phyloP scores from a whole-genome alignment of 495 filamentous ascomycete species.

The Tuber calosporum region DNA sequence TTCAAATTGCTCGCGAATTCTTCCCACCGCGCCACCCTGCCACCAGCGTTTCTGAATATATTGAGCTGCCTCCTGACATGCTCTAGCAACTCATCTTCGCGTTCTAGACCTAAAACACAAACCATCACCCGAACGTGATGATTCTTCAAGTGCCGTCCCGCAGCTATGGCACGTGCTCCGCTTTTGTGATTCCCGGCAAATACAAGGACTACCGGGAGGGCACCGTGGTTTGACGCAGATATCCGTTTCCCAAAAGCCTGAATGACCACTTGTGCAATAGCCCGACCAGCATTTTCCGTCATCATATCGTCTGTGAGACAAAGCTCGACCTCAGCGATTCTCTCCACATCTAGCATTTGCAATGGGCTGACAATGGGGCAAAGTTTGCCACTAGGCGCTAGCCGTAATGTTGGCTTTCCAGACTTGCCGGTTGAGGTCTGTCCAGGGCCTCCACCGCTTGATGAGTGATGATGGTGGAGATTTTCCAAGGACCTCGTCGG shows the following conservation, averaged over 20 bases:
- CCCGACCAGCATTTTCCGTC: slow-evolving; percentile 80
- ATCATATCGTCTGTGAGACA: slow-evolving; percentile 82
- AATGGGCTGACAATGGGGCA: slow-evolving; percentile 76
- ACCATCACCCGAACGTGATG: slow-evolving; percentile 70
- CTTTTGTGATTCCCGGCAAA: slow-evolving; percentile 82
- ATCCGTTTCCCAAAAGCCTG: slow-evolving; percentile 48
- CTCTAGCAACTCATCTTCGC: slow-evolving; percentile 59
- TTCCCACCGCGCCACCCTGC: slow-evolving; percentile 56
- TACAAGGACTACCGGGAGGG: slow-evolving; percentile 65
- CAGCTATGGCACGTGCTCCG: slow-evolving; percentile 74
- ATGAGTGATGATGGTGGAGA: slow-evolving; percentile 35
- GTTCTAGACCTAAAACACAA: slow-evolving; percentile 73
- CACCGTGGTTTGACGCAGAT: slow-evolving; percentile 45
- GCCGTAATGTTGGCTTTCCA: slow-evolving; percentile 30
- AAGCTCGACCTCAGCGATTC: slow-evolving; percentile 72
- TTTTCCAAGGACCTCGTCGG: slow-evolving; percentile 30
- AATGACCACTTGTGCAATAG: slow-evolving; percentile 76
- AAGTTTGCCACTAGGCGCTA: slow-evolving; percentile 49
- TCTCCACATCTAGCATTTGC: slow-evolving; percentile 85
- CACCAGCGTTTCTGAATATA: slow-evolving; percentile 69
- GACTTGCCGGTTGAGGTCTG: slow-evolving; percentile 14
- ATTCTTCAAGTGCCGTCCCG: slow-evolving; percentile 76
- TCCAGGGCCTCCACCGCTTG: slow-evolving; percentile 20
- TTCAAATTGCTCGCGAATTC: slow-evolving; percentile 51
- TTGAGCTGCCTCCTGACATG: slow-evolving; percentile 66